Evolutionary conservation across 2,329 filamentous ascomycete genomes (phyloP), one percentile per base, ranked within the genome.

Genomic region (Dryadomyces quercivorus): DNA sequence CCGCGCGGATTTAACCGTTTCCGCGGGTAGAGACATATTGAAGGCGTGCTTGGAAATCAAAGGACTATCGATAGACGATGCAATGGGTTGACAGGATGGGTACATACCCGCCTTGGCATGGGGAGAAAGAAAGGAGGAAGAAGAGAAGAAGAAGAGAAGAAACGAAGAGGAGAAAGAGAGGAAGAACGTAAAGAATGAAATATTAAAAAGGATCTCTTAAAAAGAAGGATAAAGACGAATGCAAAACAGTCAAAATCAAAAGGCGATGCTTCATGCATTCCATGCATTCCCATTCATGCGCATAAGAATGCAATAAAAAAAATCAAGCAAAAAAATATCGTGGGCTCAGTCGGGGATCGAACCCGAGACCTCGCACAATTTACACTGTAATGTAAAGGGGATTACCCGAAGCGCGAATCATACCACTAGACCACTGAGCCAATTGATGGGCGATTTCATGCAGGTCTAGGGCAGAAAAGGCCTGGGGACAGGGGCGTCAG

Each of bases 311-410:
- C 26, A 31, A 31, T 22, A 40, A 22, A 46, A 13, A 20, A 8
- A 20, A 7, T 18, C 16, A 16, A n/a, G 13, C 47, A 34, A 51
- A 40, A 46, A 47, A 40, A 21, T 34, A 36, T 52, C 7, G 18
- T 4, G 58, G 58, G 58, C 58, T 59, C 58, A 58, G 50, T 59
- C 58, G 58, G 58, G 58, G 57, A 59, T 58, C 55, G 58, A 58
- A 59, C 58, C 58, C 58, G 58, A 59, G 56, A 59, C 58, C 58
- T 59, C 58, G 58, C 58, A 59, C 58, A 59, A 16, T 56, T 57
- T 58, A 55, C 55, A 56, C 51, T 52, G 51, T 38, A 21, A 53
- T 47, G 50, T 56, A 57, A 58, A 58, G 56, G 58, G 58, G 36
- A 52, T 49, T 52, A 57, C 58, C 58, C 58, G 58, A 59, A 59